Evolutionary conservation across 257 asterid species (phyloP).

Genomic region (Ophiorrhiza pumila): DNA sequence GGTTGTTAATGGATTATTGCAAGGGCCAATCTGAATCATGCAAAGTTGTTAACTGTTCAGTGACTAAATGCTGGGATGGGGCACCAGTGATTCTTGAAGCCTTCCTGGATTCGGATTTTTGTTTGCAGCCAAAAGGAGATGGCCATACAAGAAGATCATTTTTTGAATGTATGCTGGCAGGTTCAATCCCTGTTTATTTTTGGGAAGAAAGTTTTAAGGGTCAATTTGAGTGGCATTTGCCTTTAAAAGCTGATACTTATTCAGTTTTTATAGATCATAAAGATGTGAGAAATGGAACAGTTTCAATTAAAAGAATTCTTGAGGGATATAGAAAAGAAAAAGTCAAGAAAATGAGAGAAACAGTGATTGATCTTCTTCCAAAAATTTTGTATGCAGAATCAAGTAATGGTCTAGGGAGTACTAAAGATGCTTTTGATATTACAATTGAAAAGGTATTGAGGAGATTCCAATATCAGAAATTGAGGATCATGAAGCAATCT

Average conservation of each 20-base stretch:
- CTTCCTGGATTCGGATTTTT: slow-evolving; percentile 47
- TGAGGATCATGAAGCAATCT: neutral
- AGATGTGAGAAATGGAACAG: slow-evolving; percentile 38
- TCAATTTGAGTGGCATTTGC: slow-evolving; percentile 58
- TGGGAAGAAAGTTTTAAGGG: slow-evolving; percentile 41
- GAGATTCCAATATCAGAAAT: slow-evolving; percentile 25
- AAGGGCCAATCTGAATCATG: no score
- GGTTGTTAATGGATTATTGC: no score
- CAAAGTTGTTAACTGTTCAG: slow-evolving; percentile 53
- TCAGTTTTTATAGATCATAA: slow-evolving; percentile 41
- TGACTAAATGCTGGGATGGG: slow-evolving; percentile 42
- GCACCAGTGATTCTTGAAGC: slow-evolving; percentile 51
- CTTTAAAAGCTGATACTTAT: slow-evolving; percentile 19
- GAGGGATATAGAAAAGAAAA: slow-evolving; percentile 11
- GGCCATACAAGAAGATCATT: slow-evolving; percentile 53
- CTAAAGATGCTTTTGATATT: slow-evolving; percentile 46
- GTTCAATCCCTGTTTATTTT: slow-evolving; percentile 54
- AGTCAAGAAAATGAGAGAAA: slow-evolving; percentile 16
- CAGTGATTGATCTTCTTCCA: slow-evolving; percentile 9
- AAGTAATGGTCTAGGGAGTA: slow-evolving; percentile 21
- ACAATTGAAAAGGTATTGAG: slow-evolving; percentile 48
- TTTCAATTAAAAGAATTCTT: neutral
- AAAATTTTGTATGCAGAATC: slow-evolving; percentile 34
- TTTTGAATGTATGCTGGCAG: slow-evolving; percentile 58
- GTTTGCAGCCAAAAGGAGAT: slow-evolving; percentile 61